Conservation (phyloP, 148 eudicot species). For the Salicornia ramosissima region DNA sequence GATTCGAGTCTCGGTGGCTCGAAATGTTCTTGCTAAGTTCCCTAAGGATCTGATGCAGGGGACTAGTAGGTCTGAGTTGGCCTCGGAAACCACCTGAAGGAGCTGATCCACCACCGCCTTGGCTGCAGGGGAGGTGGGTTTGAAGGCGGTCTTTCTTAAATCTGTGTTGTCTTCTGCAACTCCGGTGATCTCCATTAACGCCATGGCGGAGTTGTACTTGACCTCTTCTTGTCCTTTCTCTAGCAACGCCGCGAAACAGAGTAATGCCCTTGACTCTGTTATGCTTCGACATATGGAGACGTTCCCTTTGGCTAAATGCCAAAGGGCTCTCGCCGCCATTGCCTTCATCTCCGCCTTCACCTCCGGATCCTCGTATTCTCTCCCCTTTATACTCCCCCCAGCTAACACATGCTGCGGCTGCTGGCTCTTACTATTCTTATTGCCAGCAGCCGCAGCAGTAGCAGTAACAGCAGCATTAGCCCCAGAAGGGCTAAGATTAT, state of each 20-base stretch:
- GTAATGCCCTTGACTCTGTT: slow-evolving; percentile 68
- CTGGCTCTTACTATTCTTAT: not conserved
- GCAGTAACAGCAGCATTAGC: slow-evolving; percentile 31
- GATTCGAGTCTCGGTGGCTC: slow-evolving; percentile 66
- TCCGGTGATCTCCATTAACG: slow-evolving; percentile 68
- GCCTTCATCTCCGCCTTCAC: slow-evolving; percentile 83
- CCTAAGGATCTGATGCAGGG: slow-evolving; percentile 65
- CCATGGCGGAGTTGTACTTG: slow-evolving; percentile 66
- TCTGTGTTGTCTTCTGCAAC: slow-evolving; percentile 68
- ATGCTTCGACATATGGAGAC: slow-evolving; percentile 56
- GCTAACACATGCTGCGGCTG: slow-evolving; percentile 28
- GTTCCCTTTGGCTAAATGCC: slow-evolving; percentile 63
- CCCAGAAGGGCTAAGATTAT: no score
- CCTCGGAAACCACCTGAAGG: slow-evolving; percentile 43
- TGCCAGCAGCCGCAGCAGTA: slow-evolving; percentile 27
- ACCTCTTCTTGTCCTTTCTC: slow-evolving; percentile 70
- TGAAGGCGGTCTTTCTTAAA: slow-evolving; percentile 60
- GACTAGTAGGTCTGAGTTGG: slow-evolving; percentile 44
- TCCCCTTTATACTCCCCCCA: slow-evolving; percentile 57
- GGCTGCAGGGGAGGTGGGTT: slow-evolving; percentile 73
- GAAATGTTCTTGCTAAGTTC: slow-evolving; percentile 64
- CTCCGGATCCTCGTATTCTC: slow-evolving; percentile 58
- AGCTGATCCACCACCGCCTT: slow-evolving; percentile 79
- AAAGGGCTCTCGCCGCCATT: slow-evolving; percentile 69
- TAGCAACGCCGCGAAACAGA: slow-evolving; percentile 70